Evolutionary conservation across 257 asterid species (phyloP), one percentile per base, ranked within the genome.

Genomic region (Penstemon newberryi): DNA sequence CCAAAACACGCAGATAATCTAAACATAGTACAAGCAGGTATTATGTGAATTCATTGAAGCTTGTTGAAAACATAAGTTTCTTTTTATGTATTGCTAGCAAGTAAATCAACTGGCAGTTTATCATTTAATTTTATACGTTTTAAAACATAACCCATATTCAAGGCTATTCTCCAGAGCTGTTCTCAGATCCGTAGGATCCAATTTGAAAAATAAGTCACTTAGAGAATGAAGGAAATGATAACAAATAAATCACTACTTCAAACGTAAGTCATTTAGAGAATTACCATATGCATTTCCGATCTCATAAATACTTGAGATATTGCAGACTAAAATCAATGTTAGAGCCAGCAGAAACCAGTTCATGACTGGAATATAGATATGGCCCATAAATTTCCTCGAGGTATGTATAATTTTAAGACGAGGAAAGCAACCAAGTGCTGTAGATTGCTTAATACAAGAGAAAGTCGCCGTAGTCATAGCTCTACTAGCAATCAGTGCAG

Each of bases 281-380:
- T 85, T 87, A 94, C 99, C 99, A 70, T 94, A 94, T 74, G 99
- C 99, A 89, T 89, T 94, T 76, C 99, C 99, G 58, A 94, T 91
- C 87, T 94, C 96, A 67, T 89, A 89, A 67, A 88, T 83, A 75
- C 84, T 91, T 69, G 98, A 87, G 83, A 94, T 91, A 41, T 89
- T 80, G 84, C 96, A 87, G 75, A 91, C 95, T 55, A 94, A 72
- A 61, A 89, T 83, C 80, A 94, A 80, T 6, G 98, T 87, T 8
- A 86, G 78, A 42, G 66, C 89, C 82, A 94, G 87, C 51, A 94
- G 81, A 80, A 94, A 88, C 98, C 96, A 94, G 80, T 94, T 94
- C 96, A 94, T 86, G 79, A 82, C 96, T 41, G 99, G 99, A 71
- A 94, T 91, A 63, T 94, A 94, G 68, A 94, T 91, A 75, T 94